phyloP scores from a whole-genome alignment of 768 basidiomycete species.

The Mycena filopes region DNA sequence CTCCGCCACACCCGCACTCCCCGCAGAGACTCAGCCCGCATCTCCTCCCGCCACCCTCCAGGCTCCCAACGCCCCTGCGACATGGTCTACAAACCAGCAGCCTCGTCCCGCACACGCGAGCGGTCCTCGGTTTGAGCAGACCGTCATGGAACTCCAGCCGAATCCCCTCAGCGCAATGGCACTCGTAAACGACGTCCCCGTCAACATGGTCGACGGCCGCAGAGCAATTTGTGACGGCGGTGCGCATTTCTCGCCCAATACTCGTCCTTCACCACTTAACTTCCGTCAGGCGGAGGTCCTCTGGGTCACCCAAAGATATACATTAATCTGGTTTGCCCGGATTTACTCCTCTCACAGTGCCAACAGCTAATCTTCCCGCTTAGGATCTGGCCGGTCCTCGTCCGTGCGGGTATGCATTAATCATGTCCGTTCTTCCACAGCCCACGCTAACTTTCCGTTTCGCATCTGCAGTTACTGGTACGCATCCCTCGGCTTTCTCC shows the following conservation, averaged over 20 bases:
- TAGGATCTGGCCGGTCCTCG: constrained; percentile 91
- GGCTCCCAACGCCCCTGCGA: constrained; percentile 82
- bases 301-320: constrained; percentile 97
- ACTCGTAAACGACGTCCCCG: constrained; percentile 86
- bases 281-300: constrained; percentile 82
- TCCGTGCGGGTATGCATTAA: constrained; percentile 83
- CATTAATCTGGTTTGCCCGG: constrained; percentile 85
- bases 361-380: constrained; percentile 14
- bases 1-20: constrained; percentile 24
- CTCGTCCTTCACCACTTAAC: constrained; percentile 11
- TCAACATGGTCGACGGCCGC: constrained; percentile 82
- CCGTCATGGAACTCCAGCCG: constrained; percentile 87
- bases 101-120: constrained; percentile 68
- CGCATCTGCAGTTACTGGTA: constrained; percentile 49
- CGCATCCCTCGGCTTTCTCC: not conserved
- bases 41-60: constrained; percentile 60
- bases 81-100: constrained; percentile 89
- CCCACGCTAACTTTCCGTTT: constrained; percentile 35
- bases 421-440: constrained; percentile 12
- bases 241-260: constrained; percentile 52
- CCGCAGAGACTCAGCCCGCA: constrained; percentile 12
- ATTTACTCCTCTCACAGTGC: constrained; percentile 5
- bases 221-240: constrained; percentile 96
- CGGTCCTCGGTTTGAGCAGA: constrained; percentile 93
- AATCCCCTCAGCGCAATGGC: constrained; percentile 92